Conservation (phyloP, 1,284 basidiomycete species). For the Apiotrichum sp. region DNA sequence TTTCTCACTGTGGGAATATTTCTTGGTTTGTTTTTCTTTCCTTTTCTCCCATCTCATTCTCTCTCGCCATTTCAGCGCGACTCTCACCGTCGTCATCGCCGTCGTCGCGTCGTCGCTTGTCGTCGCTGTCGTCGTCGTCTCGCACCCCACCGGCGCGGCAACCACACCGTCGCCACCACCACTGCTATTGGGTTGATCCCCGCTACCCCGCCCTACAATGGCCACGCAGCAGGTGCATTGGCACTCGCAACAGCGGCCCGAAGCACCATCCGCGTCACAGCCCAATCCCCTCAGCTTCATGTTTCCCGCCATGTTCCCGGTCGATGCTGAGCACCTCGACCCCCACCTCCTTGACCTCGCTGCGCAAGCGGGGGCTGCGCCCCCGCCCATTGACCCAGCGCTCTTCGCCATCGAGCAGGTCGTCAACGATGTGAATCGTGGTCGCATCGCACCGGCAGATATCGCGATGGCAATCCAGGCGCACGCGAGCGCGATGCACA, state of each 20-base stretch:
- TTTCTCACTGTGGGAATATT: conserved; percentile 19
- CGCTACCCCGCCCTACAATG: background rate
- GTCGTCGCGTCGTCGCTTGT: background rate
- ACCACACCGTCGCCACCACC: no score
- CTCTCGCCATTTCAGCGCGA: background rate
- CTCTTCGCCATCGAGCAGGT: conserved; percentile 34
- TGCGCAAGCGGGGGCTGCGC: background rate
- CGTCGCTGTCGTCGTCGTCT: no score
- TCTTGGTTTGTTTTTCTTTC: conserved; percentile 48
- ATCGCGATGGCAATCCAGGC: background rate
- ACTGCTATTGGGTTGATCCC: background rate
- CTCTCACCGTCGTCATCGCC: no score
- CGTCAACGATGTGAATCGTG: conserved; percentile 31
- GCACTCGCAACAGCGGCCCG: background rate
- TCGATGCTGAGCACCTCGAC: conserved; percentile 3
- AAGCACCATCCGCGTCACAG: background rate
- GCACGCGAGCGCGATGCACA: background rate
- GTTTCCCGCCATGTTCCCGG: background rate
- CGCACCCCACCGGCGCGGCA: no score
- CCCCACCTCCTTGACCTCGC: conserved; percentile 11
- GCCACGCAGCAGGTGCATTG: background rate
- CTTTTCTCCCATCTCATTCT: conserved; percentile 11
- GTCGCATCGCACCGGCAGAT: conserved; percentile 20
- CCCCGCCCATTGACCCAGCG: conserved; percentile 27
- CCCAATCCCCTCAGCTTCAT: background rate